A percentile compares a stretch with the other conserved stretches of the same genome.
Evolutionary conservation across 345 rosid genomes (phyloP).

Genomic region (Arabis alpina): DNA sequence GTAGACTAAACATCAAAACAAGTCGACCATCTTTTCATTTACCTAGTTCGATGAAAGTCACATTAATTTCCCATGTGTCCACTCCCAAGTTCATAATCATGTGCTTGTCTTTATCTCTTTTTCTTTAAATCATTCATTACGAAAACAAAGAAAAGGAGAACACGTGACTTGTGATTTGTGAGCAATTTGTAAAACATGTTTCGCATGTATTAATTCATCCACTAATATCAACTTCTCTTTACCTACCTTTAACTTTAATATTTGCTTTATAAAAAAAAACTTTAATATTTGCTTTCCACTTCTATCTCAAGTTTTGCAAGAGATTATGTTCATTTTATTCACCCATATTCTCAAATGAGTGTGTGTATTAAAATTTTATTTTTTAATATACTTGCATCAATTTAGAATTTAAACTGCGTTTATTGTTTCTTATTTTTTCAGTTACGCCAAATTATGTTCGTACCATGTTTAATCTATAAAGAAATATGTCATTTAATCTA

Average conservation of each 20-base stretch:
- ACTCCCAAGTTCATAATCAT: constrained; percentile 27
- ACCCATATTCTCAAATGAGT: not conserved
- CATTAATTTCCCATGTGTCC: constrained; percentile 21
- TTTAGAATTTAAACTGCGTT: not conserved
- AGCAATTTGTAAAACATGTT: constrained; percentile 33
- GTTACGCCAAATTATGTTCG: not conserved
- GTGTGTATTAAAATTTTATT: not conserved
- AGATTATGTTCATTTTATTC: not conserved
- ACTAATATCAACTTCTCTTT: constrained; percentile 24
- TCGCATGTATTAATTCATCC: constrained; percentile 38
- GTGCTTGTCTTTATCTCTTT: constrained; percentile 24
- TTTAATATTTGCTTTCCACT: constrained; percentile 12
- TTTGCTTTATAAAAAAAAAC: too few species aligned
- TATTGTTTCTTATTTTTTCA: not conserved
- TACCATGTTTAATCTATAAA: not conserved
- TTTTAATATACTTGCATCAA: not conserved
- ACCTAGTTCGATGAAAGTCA: constrained; percentile 30
- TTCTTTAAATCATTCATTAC: not conserved
- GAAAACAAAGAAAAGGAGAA: constrained; percentile 9
- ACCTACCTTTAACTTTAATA: constrained; percentile 26
- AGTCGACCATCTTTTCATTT: constrained; percentile 13
- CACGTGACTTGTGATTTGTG: constrained; percentile 33
- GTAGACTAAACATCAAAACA: constrained; percentile 26
- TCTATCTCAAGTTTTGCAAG: not conserved
- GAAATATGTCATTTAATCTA: too few species aligned